Evolutionary conservation across 176 grass and related monocot species (phyloP).

Genomic region (Phoenix dactylifera): DNA sequence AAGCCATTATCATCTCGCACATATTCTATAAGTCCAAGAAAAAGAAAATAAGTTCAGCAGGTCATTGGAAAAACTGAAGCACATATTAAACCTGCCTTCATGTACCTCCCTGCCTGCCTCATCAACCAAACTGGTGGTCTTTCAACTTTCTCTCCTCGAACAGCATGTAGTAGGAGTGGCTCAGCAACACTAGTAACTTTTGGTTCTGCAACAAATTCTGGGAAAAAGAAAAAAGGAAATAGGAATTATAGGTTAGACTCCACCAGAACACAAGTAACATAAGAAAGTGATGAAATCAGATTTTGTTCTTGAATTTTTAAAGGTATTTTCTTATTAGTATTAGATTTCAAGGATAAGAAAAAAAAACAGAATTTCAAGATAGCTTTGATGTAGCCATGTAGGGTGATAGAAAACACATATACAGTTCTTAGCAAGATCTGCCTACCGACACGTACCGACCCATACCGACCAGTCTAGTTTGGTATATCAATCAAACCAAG

Average conservation of each 20-base stretch:
- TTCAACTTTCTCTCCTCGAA: conserved; percentile 75
- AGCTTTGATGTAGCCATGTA: no score
- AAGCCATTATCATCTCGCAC: no score
- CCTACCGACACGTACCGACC: no score
- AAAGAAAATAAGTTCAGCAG: background rate
- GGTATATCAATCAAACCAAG: no score
- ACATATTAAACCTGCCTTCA: conserved; percentile 77
- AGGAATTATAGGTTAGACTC: background rate
- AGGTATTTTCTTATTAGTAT: no score
- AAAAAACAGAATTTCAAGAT: no score
- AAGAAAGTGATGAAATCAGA: background rate
- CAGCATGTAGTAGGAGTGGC: conserved; percentile 77
- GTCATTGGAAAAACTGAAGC: background rate
- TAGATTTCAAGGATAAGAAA: no score
- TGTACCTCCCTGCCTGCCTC: conserved; percentile 98
- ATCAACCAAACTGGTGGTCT: conserved; percentile 96
- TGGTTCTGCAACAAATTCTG: conserved; percentile 54
- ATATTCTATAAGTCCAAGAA: background rate
- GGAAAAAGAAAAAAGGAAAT: background rate
- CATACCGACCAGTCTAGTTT: no score
- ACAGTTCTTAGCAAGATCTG: no score
- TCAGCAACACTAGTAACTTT: conserved; percentile 37
- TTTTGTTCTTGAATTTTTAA: no score
- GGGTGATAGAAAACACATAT: no score
- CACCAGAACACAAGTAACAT: background rate